Base-by-base conservation (phyloP, 2,329 filamentous ascomycete genomes). In the Niveomyces coronatus region DNA sequence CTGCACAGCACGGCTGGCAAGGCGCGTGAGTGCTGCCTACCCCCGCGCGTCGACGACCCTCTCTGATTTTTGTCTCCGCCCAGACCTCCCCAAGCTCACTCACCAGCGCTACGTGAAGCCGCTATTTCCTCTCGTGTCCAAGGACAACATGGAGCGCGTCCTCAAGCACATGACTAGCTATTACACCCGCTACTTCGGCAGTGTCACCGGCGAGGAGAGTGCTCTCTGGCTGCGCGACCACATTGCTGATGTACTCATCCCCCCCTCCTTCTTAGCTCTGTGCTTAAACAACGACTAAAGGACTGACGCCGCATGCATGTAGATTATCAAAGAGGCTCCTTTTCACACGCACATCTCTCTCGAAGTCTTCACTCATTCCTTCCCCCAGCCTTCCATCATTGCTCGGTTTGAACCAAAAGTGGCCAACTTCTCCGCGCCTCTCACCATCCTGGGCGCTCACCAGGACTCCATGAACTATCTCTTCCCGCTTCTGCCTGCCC, bases 401-500 rank as follows among this genome's bases (percentile, higher is more conserved):
- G 81, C 80, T 16, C 79, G 76, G 13, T 75, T 86, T 47, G 58
- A 61, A 42, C 56, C 57, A 32, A 60, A 60, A 42, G 49, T 60
- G 17, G 52, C 52, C 42, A 57, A 61, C 45, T 53, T 48, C 44
- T 49, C 46, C 26, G 46, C 47, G 14, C 54, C 55, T 10, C 32
- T 56, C 40, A 58, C 55, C 24, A 75, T 85, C 22, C 71, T 85
- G 47, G 79, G 81, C 39, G 78, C 79, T 3, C 79, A 84, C 53
- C 79, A 83, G 49, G 81, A 85, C 56, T 82, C 76, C 52, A 82
- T 84, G 54, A 85, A 85, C 54, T 65, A 84, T 41, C 77, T 81
- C 50, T 65, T 84, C 30, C 81, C 80, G 0, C 61, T 83, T 29
- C 67, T 85, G 13, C 73, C 76, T 15, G 81, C 81, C 0, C 82